Conservation (phyloP, 495 filamentous ascomycete species). For the Aspergillus olivimuriae region DNA sequence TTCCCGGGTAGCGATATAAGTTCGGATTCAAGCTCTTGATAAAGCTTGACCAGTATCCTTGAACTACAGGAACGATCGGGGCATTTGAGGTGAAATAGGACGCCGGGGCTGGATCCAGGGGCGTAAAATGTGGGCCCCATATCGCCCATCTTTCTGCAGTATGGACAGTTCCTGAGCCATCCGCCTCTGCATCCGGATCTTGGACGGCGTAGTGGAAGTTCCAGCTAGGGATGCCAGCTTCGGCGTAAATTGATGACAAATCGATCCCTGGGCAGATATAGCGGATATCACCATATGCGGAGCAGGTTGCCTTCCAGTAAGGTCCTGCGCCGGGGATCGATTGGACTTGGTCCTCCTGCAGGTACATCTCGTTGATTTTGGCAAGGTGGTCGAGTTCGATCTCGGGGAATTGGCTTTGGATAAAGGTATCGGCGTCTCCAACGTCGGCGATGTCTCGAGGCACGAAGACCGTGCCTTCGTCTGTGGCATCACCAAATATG, state of each 20-base stretch:
- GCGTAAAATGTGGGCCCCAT: constrained; percentile 46
- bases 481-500: constrained; percentile 64
- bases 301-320: constrained; percentile 55
- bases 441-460: constrained; percentile 42
- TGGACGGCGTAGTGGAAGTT: constrained; percentile 64
- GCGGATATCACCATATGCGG: constrained; percentile 66
- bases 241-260: constrained; percentile 40
- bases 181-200: constrained; percentile 37
- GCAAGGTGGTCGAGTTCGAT: constrained; percentile 46
- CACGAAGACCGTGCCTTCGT: constrained; percentile 64
- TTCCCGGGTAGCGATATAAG: constrained; percentile 30
- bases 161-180: constrained; percentile 57
- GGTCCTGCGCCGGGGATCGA: constrained; percentile 38
- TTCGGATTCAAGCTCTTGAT: constrained; percentile 61
- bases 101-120: constrained; percentile 27
- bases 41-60: constrained; percentile 66
- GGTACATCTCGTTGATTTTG: constrained; percentile 54
- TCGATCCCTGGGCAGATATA: constrained; percentile 64
- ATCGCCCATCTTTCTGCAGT: constrained; percentile 57
- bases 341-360: constrained; percentile 31
- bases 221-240: constrained; percentile 39
- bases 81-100: constrained; percentile 51
- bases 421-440: constrained; percentile 44
- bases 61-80: constrained; percentile 49
- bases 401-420: constrained; percentile 57